Conservation (phyloP, 2,329 filamentous ascomycete species). For the Trichoderma polysporum region DNA sequence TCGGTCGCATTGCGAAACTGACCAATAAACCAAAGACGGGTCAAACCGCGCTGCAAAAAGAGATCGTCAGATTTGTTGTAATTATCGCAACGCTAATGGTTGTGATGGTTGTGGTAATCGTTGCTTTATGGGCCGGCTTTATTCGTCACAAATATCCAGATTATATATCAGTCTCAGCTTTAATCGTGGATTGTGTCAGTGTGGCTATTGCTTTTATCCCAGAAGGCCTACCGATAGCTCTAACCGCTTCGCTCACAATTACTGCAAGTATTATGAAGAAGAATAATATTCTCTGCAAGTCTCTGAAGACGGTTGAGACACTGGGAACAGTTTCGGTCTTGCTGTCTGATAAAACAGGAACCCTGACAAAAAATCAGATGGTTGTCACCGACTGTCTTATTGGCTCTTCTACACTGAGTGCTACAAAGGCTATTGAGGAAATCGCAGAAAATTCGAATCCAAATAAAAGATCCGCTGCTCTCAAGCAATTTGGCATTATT, state of each 20-base stretch:
- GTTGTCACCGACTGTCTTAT: constrained; percentile 67
- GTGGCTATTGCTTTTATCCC: not conserved
- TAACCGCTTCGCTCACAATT: constrained; percentile 71
- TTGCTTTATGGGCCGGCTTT: not conserved
- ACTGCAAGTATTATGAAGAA: constrained; percentile 74
- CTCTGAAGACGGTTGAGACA: constrained; percentile 74
- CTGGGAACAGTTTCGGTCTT: constrained; percentile 71
- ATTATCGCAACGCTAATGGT: not conserved
- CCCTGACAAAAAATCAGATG: constrained; percentile 71
- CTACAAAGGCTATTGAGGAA: constrained; percentile 30
- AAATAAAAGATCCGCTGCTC: not conserved
- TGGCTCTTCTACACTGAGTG: constrained; percentile 40
- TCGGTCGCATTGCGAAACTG: not conserved
- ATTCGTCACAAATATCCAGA: not conserved
- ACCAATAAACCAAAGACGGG: not conserved
- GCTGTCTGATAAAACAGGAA: constrained; percentile 76
- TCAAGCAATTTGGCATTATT: constrained; percentile 57
- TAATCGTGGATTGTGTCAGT: not conserved
- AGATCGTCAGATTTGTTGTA: not conserved
- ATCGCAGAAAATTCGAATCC: constrained; percentile 31
- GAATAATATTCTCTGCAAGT: constrained; percentile 78
- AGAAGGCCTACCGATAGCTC: constrained; percentile 68
- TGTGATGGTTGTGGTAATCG: not conserved
- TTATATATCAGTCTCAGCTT: not conserved
- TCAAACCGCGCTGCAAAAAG: not conserved